phyloP scores from a whole-genome alignment of 208 protist species.

The Leptomonas seymouri region DNA sequence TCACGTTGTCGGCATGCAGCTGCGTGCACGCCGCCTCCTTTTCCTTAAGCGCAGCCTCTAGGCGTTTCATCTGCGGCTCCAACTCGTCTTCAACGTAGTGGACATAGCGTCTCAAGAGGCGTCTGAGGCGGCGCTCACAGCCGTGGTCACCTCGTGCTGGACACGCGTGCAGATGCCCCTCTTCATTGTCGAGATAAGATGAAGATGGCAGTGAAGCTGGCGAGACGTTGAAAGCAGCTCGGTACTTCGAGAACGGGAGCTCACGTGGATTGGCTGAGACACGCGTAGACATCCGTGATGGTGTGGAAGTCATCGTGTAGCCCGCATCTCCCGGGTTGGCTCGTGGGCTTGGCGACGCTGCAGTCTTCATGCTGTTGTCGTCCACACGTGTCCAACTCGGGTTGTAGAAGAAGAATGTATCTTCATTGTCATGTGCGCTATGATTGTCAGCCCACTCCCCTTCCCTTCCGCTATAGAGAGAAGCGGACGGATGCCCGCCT shows the following conservation, averaged over 20 bases:
- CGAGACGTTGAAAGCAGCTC: not conserved
- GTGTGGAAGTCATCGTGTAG: not conserved
- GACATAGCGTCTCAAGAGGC: constrained; percentile 25
- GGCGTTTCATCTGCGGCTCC: not conserved
- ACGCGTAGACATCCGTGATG: not conserved
- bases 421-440: not conserved
- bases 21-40: constrained; percentile 2
- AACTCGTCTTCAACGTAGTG: constrained; percentile 35
- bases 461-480: too few species aligned
- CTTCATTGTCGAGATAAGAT: not conserved
- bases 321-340: not conserved
- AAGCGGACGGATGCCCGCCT: not conserved
- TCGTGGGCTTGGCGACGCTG: not conserved
- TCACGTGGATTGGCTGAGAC: not conserved
- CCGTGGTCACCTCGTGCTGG: not conserved
- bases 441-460: too few species aligned
- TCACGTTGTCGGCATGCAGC: constrained; percentile 16
- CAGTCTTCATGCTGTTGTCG: not conserved
- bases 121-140: constrained; percentile 5
- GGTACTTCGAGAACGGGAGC: not conserved
- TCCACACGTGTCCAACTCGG: not conserved
- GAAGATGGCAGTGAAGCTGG: not conserved
- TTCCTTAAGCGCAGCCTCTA: not conserved
- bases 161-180: not conserved
- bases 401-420: constrained; percentile 9